Percentiles rank a stretch among this genome's conserved stretches.
phyloP scores from a whole-genome alignment of 108 stramenopile genomes.

The Stephanodiscus minutulus region DNA sequence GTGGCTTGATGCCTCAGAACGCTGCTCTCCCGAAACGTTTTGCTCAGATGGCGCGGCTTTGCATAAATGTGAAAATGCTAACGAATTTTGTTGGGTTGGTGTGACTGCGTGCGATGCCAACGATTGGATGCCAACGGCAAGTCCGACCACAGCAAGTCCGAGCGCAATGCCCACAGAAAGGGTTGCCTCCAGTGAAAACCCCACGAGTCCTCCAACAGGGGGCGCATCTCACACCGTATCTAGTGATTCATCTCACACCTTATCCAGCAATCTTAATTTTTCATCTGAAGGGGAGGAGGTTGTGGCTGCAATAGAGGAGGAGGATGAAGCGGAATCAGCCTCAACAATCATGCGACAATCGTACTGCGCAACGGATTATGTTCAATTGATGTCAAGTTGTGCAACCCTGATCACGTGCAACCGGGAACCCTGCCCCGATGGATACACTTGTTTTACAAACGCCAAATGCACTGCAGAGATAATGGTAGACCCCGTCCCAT shows the following conservation, averaged over 20 bases:
- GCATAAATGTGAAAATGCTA: constrained; percentile 23
- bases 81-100: constrained; percentile 37
- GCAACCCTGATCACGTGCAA: constrained; percentile 19
- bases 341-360: constrained; percentile 16
- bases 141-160: constrained; percentile 13
- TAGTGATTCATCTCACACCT: too few relatives aligned
- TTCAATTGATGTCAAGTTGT: constrained; percentile 22
- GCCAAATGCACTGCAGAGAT: constrained; percentile 9
- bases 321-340: neutral
- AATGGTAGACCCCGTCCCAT: neutral
- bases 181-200: neutral
- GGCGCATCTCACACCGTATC: neutral
- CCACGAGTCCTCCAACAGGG: neutral
- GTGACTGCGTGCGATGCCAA: constrained; percentile 38
- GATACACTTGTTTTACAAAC: constrained; percentile 24
- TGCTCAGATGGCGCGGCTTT: constrained; percentile 30
- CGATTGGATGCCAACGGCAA: constrained; percentile 16
- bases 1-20: constrained; percentile 24
- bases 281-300: neutral
- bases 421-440: constrained; percentile 20
- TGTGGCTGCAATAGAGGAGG: neutral
- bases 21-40: constrained; percentile 42
- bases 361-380: constrained; percentile 27
- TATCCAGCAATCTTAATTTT: neutral
- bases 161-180: too few relatives aligned